Base-by-base conservation (phyloP, 495 filamentous ascomycete genomes). In the Aspergillus saccharolyticus region DNA sequence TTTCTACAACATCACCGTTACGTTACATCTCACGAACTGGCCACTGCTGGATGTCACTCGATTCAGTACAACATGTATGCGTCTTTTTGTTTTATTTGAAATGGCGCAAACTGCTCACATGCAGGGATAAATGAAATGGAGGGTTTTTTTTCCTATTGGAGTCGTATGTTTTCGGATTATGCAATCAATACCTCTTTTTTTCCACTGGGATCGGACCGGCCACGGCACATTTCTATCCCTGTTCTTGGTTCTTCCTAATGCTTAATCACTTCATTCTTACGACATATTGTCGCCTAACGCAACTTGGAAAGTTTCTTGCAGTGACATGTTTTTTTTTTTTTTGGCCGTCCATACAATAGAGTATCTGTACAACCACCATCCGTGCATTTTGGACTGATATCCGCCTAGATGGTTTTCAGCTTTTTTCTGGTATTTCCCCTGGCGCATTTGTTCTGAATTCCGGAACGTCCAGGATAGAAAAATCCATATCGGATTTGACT, bases 1-100 rank as follows among this genome's bases (percentile, higher is more conserved):
- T 49, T 22, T 48, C 46, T 49, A 12, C 16, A 28, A 50, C 30
- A 50, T 50, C 47, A 50, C 47, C 47, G 47, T 50, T 50, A 50
- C 46, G 46, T 49, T 49, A 28, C 21, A n/a, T 28, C 28, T 50
- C 24, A 50, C 28, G 47, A 50, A 17, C 17, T 50, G 47, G 20
- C 46, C 25, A 46, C 25, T 10, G 10, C 4, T 30, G 33, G 33
- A 10, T 15, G 7, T 39, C 33, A 39, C 6, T 39, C 33, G 33
- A 39, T 12, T 10, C 33, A 39, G 14, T 39, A 39, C 33, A 5
- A 39, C 33, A 39, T 39, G 33, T 39, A 39, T 12, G 14, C 14
- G 33, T 12, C 14, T 39, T 39, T 12, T 28, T 39, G 33, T 39
- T 30, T 39, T 2, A 39, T 9, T 39, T 39, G 33, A 9, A 39